Base-by-base conservation (phyloP, 2,329 filamentous ascomycete species). In the Westerdykella ornata region DNA sequence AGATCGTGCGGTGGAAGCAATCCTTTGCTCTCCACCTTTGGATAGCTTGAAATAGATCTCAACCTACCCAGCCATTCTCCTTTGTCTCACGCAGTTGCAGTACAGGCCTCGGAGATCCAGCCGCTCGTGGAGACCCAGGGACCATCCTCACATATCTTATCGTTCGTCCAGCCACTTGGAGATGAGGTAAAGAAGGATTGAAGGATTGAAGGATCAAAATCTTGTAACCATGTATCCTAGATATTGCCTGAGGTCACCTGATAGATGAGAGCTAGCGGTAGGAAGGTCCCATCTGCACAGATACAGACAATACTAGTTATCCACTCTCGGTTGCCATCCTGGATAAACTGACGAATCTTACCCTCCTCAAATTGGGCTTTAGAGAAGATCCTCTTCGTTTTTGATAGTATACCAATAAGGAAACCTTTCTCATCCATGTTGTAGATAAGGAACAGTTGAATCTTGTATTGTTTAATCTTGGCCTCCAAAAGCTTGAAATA, bases 401-500 rank as follows among this genome's bases (percentile, higher is more conserved):
- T 57, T 3, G 33, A 7, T 8, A 8, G 11, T 5, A 42, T 38
- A 4, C 34, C 18, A 13, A 41, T 36, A 14, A 37, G 16, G 33
- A 41, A 38, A 16, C 34, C 35, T 19, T 42, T 39, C 40, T 34
- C 19, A 32, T 32, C 30, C 30, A 32, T 32, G 13, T 32, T 32
- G 12, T 32, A 32, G 6, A 16, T 32, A 32, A 13, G 12, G 30
- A 8, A n/a, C 7, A 6, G 8, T 6, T 33, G 3, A 33, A 33
- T 33, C n/a, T 33, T 33, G 30, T 33, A 33, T 33, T 33, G n/a
- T 7, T 14, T 15, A 9, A 33, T 33, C 16, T 33, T 33, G 8
- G 12, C 8, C 9, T n/a, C n/a, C 12, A 33, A n/a, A 13, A 33
- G 30, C n/a, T 33, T 33, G 37, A 57, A 57, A 14, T 54, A 55